Evolutionary conservation across 108 stramenopile species (phyloP).

Genomic region (Mayamaea pseudoterrestris): DNA sequence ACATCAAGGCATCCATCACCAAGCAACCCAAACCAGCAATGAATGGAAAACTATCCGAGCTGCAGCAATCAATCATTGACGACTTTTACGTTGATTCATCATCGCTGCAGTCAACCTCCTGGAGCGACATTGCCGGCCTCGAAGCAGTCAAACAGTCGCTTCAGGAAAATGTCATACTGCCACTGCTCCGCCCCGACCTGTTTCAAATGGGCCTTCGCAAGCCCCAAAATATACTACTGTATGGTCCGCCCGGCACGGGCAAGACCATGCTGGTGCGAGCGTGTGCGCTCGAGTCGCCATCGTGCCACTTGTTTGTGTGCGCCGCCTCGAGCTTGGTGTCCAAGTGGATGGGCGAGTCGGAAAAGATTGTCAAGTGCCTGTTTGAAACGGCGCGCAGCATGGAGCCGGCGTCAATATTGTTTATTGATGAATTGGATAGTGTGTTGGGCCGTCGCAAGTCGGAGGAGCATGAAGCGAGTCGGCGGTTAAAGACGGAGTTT

Average conservation of each 20-base stretch:
- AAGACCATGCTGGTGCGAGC: conserved; percentile 89
- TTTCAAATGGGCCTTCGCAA: conserved; percentile 83
- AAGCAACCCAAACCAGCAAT: background rate
- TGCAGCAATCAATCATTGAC: conserved; percentile 19
- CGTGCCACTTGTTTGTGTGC: conserved; percentile 61
- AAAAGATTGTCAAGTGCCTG: conserved; percentile 75
- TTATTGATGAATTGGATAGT: conserved; percentile 94
- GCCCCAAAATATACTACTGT: conserved; percentile 75
- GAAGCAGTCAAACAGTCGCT: conserved; percentile 72
- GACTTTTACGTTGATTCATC: conserved; percentile 48
- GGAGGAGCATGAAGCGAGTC: conserved; percentile 85
- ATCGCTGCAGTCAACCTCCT: conserved; percentile 20
- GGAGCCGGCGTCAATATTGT: conserved; percentile 68
- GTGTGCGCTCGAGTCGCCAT: conserved; percentile 39
- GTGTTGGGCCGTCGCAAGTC: conserved; percentile 45
- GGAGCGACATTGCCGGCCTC: conserved; percentile 69
- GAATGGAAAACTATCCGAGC: background rate
- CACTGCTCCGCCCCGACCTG: conserved; percentile 84
- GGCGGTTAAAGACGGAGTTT: conserved; percentile 92
- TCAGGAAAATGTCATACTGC: conserved; percentile 89
- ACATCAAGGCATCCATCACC: conserved; percentile 13
- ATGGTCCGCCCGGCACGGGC: conserved; percentile 86
- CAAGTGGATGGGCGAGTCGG: conserved; percentile 84
- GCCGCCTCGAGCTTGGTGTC: conserved; percentile 61
- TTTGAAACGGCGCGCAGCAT: conserved; percentile 58